Percentiles rank a stretch among this genome's conserved stretches.
Evolutionary conservation across 305 asterid species (phyloP).

Genomic region (Coffea humblotiana): DNA sequence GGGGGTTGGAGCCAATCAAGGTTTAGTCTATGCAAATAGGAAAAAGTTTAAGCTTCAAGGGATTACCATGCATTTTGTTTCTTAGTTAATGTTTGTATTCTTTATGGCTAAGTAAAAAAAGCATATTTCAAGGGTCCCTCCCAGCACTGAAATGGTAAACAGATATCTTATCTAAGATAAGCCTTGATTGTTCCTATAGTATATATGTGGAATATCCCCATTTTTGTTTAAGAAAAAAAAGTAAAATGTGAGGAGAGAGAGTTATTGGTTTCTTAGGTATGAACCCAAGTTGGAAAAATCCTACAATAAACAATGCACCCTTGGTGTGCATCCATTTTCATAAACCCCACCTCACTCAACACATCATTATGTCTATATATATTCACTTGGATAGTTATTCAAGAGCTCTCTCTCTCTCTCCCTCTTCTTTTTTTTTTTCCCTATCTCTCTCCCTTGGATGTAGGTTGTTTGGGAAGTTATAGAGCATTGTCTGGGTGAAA

Average conservation of each 20-base stretch:
- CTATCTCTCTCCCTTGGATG: conserved; percentile 22
- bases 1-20: conserved; percentile 3
- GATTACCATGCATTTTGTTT: conserved; percentile 6
- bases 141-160: conserved; percentile 9
- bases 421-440: conserved; percentile 23
- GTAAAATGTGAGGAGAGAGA: background rate
- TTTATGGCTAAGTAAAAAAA: background rate
- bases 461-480: conserved; percentile 7
- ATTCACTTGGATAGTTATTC: conserved; percentile 12
- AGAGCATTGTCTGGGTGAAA: conserved; percentile 24
- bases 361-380: conserved; percentile 30
- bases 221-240: background rate
- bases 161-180: background rate
- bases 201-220: background rate
- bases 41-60: background rate
- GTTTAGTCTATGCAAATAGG: background rate
- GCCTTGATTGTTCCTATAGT: background rate
- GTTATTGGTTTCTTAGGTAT: conserved; percentile 22
- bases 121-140: conserved; percentile 21
- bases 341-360: conserved; percentile 46
- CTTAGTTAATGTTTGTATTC: background rate
- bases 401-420: conserved; percentile 16
- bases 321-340: conserved; percentile 42
- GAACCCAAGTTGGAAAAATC: conserved; percentile 44
- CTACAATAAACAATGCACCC: conserved; percentile 31